A percentile compares a stretch with the other conserved stretches of the same genome.
These are phyloP conservation scores for Ogataea zsoltii DNA, from an alignment of 805 yeast genomes.

Conservation along the genomic window DNA sequence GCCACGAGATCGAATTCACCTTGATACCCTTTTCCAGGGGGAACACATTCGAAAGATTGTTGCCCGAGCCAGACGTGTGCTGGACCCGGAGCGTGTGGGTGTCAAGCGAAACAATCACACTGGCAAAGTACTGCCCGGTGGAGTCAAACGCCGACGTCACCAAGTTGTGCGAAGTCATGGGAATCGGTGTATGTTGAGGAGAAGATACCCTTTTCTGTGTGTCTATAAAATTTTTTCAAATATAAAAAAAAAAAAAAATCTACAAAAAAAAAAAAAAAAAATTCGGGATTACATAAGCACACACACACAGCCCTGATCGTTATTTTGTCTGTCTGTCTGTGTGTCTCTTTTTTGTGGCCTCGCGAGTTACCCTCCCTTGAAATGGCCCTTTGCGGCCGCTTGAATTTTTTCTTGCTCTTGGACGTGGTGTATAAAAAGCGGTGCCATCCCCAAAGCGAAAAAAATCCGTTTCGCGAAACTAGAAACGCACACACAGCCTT, in stretches of 20 bases:
- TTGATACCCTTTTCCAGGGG: constrained; percentile 52
- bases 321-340: no score
- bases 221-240: constrained; percentile 13
- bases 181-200: not conserved
- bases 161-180: constrained; percentile 10
- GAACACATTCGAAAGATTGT: constrained; percentile 39
- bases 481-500: constrained; percentile 3
- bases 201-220: not conserved
- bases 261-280: no score
- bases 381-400: constrained; percentile 1
- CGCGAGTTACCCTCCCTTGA: not conserved
- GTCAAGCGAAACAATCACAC: constrained; percentile 67
- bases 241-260: not conserved
- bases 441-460: constrained; percentile 7
- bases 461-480: not conserved
- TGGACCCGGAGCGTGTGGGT: constrained; percentile 68
- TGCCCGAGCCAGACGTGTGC: constrained; percentile 43
- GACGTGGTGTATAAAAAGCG: constrained; percentile 8
- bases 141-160: constrained; percentile 59
- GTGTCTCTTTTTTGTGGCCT: no score
- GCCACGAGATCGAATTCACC: constrained; percentile 57
- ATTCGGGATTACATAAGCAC: not conserved
- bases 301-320: constrained; percentile 12
- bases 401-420: constrained; percentile 3
- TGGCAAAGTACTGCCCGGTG: constrained; percentile 61